These are phyloP conservation scores for Mucor plumbeus DNA, from an alignment of 371 early-diverging fungal genomes.

Conservation along the genomic window DNA sequence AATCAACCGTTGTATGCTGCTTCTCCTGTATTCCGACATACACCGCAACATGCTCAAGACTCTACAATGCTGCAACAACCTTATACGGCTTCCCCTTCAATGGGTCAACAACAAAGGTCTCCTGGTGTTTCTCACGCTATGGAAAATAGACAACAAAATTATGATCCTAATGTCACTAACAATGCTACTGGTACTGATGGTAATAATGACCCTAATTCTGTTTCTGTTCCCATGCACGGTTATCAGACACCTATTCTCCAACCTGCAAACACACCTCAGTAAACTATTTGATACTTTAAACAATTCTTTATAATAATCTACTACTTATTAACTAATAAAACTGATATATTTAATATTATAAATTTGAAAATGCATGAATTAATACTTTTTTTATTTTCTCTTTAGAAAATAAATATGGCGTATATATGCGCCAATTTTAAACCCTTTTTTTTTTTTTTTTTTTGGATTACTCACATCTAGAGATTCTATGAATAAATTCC, in stretches of 20 bases:
- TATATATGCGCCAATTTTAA: no score
- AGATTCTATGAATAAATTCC: no score
- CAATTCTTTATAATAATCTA: neutral
- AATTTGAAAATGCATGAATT: no score
- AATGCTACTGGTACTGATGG: neutral
- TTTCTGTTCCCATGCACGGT: slow-evolving; percentile 16
- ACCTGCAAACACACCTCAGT: slow-evolving; percentile 19
- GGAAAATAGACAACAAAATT: neutral
- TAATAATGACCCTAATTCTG: neutral
- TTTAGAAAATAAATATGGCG: no score
- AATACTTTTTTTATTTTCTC: no score
- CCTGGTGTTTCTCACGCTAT: neutral
- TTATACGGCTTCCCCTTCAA: neutral
- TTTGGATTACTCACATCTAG: no score
- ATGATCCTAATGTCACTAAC: neutral
- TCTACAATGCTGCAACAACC: slow-evolving; percentile 24
- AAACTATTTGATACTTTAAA: slow-evolving; percentile 2
- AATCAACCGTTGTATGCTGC: slow-evolving; percentile 9
- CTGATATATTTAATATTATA: neutral
- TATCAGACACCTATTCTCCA: slow-evolving; percentile 30
- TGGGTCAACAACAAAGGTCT: slow-evolving; percentile 2
- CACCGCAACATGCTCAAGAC: neutral
- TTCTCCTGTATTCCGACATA: slow-evolving; percentile 7
- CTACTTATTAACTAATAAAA: slow-evolving; percentile 5
- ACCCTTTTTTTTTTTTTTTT: no score